phyloP scores from a whole-genome alignment of 1,284 basidiomycete genomes.

The Ceratobasidium theobromae region DNA sequence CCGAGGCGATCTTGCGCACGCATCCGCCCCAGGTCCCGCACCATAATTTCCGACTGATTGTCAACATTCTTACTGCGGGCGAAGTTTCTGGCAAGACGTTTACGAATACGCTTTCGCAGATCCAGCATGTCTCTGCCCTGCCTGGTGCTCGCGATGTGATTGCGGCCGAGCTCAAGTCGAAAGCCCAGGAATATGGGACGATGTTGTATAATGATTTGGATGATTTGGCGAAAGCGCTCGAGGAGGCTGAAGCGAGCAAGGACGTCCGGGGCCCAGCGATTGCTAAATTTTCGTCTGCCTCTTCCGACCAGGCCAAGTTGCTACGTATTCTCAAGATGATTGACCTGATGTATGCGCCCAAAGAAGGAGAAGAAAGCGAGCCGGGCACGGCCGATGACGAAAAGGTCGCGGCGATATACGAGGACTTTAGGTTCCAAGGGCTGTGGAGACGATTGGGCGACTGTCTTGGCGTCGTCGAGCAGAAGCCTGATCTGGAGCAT shows the following conservation, averaged over 20 bases:
- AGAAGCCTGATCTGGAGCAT: constrained; percentile 77
- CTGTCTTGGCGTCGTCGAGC: constrained; percentile 80
- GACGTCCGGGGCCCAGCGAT: constrained; percentile 67
- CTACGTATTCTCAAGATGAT: constrained; percentile 92
- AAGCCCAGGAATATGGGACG: constrained; percentile 84
- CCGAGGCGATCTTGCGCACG: constrained; percentile 40
- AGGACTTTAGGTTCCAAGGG: constrained; percentile 81
- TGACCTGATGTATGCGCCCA: constrained; percentile 89
- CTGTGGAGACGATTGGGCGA: constrained; percentile 86
- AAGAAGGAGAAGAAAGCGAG: constrained; percentile 48
- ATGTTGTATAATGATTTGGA: constrained; percentile 73
- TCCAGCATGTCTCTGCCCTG: constrained; percentile 85
- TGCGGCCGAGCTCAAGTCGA: constrained; percentile 78
- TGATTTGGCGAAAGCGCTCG: constrained; percentile 66
- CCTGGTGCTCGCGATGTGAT: constrained; percentile 85
- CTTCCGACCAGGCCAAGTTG: constrained; percentile 90
- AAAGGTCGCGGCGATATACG: constrained; percentile 82
- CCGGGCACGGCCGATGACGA: constrained; percentile 60
- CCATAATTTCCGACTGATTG: constrained; percentile 78
- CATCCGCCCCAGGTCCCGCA: constrained; percentile 82
- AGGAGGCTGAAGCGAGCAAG: constrained; percentile 54
- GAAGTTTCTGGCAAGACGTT: constrained; percentile 96
- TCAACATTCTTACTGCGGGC: constrained; percentile 90
- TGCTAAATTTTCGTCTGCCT: constrained; percentile 86
- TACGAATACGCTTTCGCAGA: constrained; percentile 83